A percentile compares a stretch with the other conserved stretches of the same genome.
These are phyloP conservation scores for Orbilia brochopaga DNA, from an alignment of 2,329 filamentous ascomycete genomes.

Conservation along the genomic window DNA sequence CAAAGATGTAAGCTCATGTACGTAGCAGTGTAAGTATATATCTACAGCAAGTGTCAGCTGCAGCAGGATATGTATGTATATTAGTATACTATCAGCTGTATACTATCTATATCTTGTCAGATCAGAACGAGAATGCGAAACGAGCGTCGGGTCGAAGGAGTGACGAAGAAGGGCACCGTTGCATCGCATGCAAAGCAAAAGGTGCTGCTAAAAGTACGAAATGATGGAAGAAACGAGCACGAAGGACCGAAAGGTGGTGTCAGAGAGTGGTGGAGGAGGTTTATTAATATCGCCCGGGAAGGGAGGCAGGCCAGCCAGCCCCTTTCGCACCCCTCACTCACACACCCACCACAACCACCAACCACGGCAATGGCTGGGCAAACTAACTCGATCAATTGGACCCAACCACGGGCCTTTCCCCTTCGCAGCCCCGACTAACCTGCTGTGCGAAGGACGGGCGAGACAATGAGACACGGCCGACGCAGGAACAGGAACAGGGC, in stretches of 20 bases:
- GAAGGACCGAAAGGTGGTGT: not conserved
- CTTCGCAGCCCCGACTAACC: no score
- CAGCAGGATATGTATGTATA: no score
- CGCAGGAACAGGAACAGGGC: not conserved
- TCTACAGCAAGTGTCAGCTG: no score
- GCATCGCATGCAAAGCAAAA: no score
- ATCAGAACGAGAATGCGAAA: not conserved
- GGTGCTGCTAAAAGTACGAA: no score
- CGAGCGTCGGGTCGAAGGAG: not conserved
- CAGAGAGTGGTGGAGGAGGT: not conserved
- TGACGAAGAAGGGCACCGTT: not conserved
- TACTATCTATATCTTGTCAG: no score
- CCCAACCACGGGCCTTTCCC: no score
- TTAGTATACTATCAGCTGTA: no score
- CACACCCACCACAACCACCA: not conserved
- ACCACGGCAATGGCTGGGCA: no score
- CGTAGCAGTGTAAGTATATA: no score
- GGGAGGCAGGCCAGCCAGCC: not conserved
- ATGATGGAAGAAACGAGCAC: not conserved
- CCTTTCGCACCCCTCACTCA: not conserved
- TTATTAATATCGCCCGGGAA: slow-evolving; percentile 2
- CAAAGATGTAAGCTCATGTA: no score
- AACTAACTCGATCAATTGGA: not conserved
- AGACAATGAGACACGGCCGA: slow-evolving; percentile 2
- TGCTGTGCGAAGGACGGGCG: not conserved